phyloP scores from a whole-genome alignment of 768 basidiomycete genomes.

The Termitomyces sp. region DNA sequence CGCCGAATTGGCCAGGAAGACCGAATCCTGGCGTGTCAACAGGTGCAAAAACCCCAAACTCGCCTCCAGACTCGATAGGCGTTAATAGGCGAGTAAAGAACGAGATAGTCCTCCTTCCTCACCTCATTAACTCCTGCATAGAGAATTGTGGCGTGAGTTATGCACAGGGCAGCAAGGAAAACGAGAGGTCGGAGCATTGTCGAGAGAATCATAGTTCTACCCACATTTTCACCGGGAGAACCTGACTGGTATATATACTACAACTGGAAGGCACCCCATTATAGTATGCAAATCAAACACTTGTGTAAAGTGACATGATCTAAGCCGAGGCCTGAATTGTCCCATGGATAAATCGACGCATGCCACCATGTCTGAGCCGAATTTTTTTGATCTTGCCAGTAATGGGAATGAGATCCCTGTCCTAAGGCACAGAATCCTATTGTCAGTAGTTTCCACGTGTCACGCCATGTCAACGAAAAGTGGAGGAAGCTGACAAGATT shows the following conservation, averaged over 20 bases:
- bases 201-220: conserved; percentile 3
- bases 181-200: background rate
- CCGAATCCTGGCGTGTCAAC: conserved; percentile 29
- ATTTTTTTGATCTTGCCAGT: background rate
- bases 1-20: conserved; percentile 37
- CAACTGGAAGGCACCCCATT: background rate
- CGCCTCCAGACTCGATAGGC: conserved; percentile 33
- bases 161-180: conserved; percentile 5
- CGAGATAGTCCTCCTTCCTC: background rate
- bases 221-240: background rate
- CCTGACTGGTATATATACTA: background rate
- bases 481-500: background rate
- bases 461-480: background rate
- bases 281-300: background rate
- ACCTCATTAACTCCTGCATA: conserved; percentile 45
- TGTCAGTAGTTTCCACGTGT: background rate
- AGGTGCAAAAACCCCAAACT: conserved; percentile 36
- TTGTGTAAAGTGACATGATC: background rate
- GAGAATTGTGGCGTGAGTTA: conserved; percentile 25
- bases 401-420: background rate
- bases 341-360: background rate
- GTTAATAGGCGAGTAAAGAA: background rate
- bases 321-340: background rate
- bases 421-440: background rate
- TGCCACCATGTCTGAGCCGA: too few relatives aligned